Conservation (phyloP, 495 filamentous ascomycete genomes). For the Annulohypoxylon moriforme region DNA sequence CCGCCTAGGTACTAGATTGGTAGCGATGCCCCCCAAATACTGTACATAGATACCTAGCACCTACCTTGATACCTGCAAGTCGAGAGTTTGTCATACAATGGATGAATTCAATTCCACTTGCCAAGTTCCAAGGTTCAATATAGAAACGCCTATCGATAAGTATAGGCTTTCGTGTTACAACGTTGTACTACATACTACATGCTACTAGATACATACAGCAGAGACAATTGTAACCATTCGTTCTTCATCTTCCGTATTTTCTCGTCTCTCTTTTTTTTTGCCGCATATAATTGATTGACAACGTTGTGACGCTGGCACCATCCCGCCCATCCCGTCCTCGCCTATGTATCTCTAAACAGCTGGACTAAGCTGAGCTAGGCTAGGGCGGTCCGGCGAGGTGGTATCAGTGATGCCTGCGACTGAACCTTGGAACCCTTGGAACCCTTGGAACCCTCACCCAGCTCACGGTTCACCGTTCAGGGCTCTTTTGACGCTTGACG, state of each 20-base stretch:
- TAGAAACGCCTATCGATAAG: conserved; percentile 6
- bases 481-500: neutral
- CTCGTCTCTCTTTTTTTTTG: neutral
- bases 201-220: neutral
- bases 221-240: neutral
- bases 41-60: neutral
- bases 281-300: conserved; percentile 23
- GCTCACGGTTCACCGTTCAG: neutral
- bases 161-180: conserved; percentile 10
- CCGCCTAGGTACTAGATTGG: neutral
- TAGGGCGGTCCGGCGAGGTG: conserved; percentile 28
- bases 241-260: conserved; percentile 1
- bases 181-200: neutral
- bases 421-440: too few species aligned
- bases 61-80: neutral
- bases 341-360: conserved; percentile 27
- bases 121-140: neutral
- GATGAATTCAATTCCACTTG: neutral
- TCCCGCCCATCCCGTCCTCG: conserved; percentile 12
- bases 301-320: conserved; percentile 18
- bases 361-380: conserved; percentile 32
- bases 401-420: conserved; percentile 33
- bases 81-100: neutral
- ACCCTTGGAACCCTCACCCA: neutral
- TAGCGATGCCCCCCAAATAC: neutral